Evolutionary conservation across 108 stramenopile species (phyloP).

Genomic region (Cyclostephanos tholiformis): DNA sequence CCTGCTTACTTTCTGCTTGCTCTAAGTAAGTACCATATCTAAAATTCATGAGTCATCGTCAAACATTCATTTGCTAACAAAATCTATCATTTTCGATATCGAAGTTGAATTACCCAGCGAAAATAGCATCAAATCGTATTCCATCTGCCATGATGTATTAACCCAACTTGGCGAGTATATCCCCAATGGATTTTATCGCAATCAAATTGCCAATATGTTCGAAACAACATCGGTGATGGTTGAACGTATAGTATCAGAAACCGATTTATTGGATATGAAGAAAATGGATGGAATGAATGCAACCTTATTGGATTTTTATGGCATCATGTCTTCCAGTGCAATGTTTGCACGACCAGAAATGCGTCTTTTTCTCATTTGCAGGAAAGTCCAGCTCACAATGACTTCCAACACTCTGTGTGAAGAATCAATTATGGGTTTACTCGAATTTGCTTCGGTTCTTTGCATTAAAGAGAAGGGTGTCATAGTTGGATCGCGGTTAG

Average conservation of each 20-base stretch:
- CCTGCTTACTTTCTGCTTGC: slow-evolving; percentile 27
- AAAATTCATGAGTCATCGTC: neutral
- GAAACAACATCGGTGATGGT: slow-evolving; percentile 12
- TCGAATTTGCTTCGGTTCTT: slow-evolving; percentile 20
- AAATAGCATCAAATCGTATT: neutral
- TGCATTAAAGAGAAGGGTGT: neutral
- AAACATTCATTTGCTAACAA: neutral
- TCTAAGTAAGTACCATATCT: neutral
- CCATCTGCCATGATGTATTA: slow-evolving; percentile 27
- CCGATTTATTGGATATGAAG: slow-evolving; percentile 29
- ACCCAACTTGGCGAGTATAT: slow-evolving; percentile 40
- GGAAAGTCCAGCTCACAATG: slow-evolving; percentile 35
- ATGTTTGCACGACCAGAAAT: slow-evolving; percentile 18
- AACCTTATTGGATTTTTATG: slow-evolving; percentile 27
- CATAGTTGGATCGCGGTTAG: slow-evolving; percentile 17
- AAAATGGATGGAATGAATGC: slow-evolving; percentile 1
- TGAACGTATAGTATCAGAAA: slow-evolving; percentile 3
- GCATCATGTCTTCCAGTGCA: neutral
- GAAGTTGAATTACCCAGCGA: slow-evolving; percentile 3
- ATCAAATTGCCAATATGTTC: slow-evolving; percentile 3
- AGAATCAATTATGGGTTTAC: slow-evolving; percentile 21
- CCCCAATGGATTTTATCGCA: slow-evolving; percentile 10
- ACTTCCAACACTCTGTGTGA: slow-evolving; percentile 25
- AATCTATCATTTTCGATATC: neutral
- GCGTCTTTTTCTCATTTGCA: slow-evolving; percentile 17